Base-by-base conservation (phyloP, 23 red algal genomes). In the Chondrus crispus region DNA sequence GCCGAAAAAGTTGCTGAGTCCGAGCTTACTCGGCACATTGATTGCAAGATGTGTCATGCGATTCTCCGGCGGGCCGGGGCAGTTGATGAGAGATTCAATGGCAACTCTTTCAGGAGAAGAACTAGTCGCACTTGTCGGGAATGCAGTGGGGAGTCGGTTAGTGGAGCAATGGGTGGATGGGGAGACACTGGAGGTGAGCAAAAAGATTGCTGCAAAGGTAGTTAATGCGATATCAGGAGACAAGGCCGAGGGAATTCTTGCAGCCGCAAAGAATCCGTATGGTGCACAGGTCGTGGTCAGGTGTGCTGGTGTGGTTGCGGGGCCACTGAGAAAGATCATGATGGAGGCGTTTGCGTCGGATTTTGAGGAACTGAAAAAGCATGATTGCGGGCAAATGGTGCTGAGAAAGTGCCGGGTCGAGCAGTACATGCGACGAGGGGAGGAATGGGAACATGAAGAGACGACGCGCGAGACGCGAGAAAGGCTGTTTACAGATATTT, bases 371-470 rank as follows among this genome's bases (percentile, higher is more conserved):
- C 45, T 90, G 46, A 80, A 90, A 80, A 44, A 12, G 19, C 69
- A 79, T 44, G 54, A 62, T 4, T 68, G 30, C 66, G 86, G 86
- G 12, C 69, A 81, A 62, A 53, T 80, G 20, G 51, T 90, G 44
- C n/a, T 90, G 49, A 71, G 86, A 2, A 90, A 90, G 69, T 93
- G 79, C 16, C 79, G 90, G 39, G 90, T 93, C 11, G 90, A 93
- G 28, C 78, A 93, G 13, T 93, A 93, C 33, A 79, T 85, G 44
- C 79, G 80, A 26, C 79, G 90, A 49, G 80, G 49, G 18, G 68
- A 35, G 6, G 77, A 75, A 49, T 93, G 90, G 90, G 50, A 82
- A 7, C 20, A 45, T 16, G 46, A 58, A 53, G 90, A 93, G 49
- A 62, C 78, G n/a, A 80, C 78, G 42, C 44, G 64, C 10, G 80